Base-by-base conservation (phyloP, 352 stramenopile genomes). In the Globisporangium nunn region DNA sequence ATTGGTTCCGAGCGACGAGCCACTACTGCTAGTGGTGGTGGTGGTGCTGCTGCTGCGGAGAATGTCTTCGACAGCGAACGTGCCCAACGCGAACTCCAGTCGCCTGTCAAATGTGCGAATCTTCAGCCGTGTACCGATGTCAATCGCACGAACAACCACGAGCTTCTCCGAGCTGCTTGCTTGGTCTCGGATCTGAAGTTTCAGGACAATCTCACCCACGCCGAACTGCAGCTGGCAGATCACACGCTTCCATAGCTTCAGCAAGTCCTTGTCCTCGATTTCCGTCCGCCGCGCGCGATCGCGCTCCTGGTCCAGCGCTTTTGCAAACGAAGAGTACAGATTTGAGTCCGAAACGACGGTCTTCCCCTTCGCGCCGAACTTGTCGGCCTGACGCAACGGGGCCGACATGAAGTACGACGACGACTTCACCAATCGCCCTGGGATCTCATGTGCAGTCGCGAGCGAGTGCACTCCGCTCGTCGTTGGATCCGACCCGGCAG, bases 181-280 rank as follows among this genome's bases (percentile, higher is more conserved):
- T 18, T 82, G 60, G 50, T 85, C 79, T 31, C 66, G 67, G 44
- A 90, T 69, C 67, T 85, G 70, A 30, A 89, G 63, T 18, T 68
- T 73, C 11, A 89, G 56, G 4, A 63, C 71, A 40, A 87, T 61
- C 29, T 84, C 67, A 17, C 70, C 66, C 18, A 89, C 72, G 8
- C 70, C 68, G 60, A 89, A 89, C 51, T 80, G 68, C 14, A 84
- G 54, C 46, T 81, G 54, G 49, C 79, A 86, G 18, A 85, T 59
- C 31, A 89, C 67, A 17, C 85, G 81, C 58, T 84, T 83, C 79
- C 81, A 91, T 29, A 94, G 50, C 56, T 91, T 94, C 1, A 91
- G 59, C 49, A 93, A 63, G 50, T 89, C 79, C n/a, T 76, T 61
- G 46, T 87, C 77, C 10, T 84, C 66, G 18, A 87, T 71, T 10